A percentile compares a stretch with the other conserved stretches of the same genome.
Conservation (phyloP, 2,329 filamentous ascomycete genomes). For the Trichophyton rubrum region DNA sequence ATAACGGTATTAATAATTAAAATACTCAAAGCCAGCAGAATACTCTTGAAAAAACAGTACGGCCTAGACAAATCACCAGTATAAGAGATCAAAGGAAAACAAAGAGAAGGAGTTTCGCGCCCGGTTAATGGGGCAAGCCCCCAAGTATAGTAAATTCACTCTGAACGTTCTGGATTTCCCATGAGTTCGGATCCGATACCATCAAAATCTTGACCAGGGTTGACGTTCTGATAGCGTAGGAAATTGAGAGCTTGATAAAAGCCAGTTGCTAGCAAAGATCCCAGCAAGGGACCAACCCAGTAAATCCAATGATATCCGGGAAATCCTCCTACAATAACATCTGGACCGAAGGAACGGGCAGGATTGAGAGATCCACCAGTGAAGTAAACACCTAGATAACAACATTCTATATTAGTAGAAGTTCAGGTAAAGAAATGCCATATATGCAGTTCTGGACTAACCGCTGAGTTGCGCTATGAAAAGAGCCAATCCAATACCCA, state of each 20-base stretch:
- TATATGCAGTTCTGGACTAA: constrained; percentile 10
- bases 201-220: constrained; percentile 47
- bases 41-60: too few relatives aligned
- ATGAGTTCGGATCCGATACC: constrained; percentile 4
- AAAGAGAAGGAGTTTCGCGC: too few relatives aligned
- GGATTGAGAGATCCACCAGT: constrained; percentile 40
- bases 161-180: background rate
- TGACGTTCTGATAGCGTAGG: constrained; percentile 33
- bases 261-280: constrained; percentile 35
- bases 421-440: background rate
- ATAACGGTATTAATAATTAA: too few relatives aligned
- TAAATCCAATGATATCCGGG: constrained; percentile 41
- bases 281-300: constrained; percentile 37
- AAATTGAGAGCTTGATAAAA: constrained; percentile 40
- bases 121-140: too few relatives aligned
- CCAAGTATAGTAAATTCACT: background rate
- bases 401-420: background rate
- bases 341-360: constrained; percentile 37
- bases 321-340: constrained; percentile 35
- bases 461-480: constrained; percentile 49
- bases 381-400: constrained; percentile 31
- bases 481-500: constrained; percentile 58
- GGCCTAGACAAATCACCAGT: too few relatives aligned
- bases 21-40: too few relatives aligned
- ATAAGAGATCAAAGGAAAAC: too few relatives aligned